Conservation (phyloP, 352 stramenopile genomes). For the Phytophthora ramorum region DNA sequence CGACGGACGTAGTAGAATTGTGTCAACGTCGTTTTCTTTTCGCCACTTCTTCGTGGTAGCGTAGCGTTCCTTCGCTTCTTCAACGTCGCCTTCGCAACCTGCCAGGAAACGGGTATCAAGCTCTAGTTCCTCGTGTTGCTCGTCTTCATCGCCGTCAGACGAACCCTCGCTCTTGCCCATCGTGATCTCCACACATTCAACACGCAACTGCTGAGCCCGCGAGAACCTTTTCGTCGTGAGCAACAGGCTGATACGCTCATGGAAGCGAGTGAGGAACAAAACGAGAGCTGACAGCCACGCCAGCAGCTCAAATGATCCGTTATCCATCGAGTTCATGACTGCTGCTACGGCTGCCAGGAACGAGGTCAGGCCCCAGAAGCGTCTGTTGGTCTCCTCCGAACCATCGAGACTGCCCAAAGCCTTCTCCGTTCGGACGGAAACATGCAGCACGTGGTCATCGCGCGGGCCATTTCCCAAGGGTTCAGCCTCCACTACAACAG, state of each 20-base stretch:
- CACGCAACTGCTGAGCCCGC: constrained; percentile 37
- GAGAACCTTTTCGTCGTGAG: constrained; percentile 61
- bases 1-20: constrained; percentile 64
- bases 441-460: constrained; percentile 51
- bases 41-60: constrained; percentile 68
- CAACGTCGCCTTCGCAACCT: constrained; percentile 71
- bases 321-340: constrained; percentile 53
- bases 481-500: constrained; percentile 54
- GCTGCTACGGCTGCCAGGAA: constrained; percentile 49
- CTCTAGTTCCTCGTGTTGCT: constrained; percentile 48
- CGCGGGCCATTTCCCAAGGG: constrained; percentile 42
- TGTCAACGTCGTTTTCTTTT: constrained; percentile 73
- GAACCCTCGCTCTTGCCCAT: constrained; percentile 54
- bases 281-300: constrained; percentile 60
- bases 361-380: constrained; percentile 55
- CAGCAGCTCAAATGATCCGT: constrained; percentile 51
- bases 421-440: constrained; percentile 46
- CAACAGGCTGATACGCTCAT: constrained; percentile 60
- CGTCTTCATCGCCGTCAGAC: constrained; percentile 30
- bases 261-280: constrained; percentile 62
- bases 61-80: constrained; percentile 73
- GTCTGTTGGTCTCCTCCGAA: constrained; percentile 37
- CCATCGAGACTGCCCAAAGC: constrained; percentile 22
- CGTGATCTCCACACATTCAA: constrained; percentile 50
- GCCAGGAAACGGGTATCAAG: constrained; percentile 69